A percentile compares a stretch with the other conserved stretches of the same genome.
These are phyloP conservation scores for Helotiales sp. DNA, from an alignment of 2,329 filamentous ascomycete genomes.

Conservation along the genomic window DNA sequence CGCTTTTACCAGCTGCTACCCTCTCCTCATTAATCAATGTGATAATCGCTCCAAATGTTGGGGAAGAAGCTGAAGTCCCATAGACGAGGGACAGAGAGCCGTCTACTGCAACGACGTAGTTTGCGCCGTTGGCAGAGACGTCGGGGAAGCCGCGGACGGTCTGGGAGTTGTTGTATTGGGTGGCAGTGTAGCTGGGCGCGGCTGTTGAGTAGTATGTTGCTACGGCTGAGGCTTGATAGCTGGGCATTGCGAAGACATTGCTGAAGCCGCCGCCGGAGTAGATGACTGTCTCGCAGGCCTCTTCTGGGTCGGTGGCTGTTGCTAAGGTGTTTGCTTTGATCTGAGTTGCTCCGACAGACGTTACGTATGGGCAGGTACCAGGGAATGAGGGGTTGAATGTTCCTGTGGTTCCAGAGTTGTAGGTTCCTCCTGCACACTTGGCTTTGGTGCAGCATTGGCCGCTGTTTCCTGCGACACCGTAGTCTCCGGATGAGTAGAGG, in stretches of 20 bases:
- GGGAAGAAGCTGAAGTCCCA: conserved; percentile 51
- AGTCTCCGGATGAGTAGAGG: conserved; percentile 22
- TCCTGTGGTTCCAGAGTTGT: conserved; percentile 17
- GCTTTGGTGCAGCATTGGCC: conserved; percentile 18
- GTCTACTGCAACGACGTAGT: conserved; percentile 44
- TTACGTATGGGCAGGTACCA: conserved; percentile 66
- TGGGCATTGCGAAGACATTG: not conserved
- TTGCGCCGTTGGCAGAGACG: conserved; percentile 41
- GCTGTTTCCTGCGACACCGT: conserved; percentile 36
- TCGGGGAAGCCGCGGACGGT: conserved; percentile 25
- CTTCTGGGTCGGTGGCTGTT: conserved; percentile 36
- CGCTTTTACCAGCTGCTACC: conserved; percentile 33
- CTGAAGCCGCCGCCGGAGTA: conserved; percentile 47
- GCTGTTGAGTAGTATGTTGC: not conserved
- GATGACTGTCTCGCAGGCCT: conserved; percentile 56
- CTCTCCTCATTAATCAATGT: conserved; percentile 39
- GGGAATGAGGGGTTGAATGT: conserved; percentile 56
- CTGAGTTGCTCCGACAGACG: conserved; percentile 62
- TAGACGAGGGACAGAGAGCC: conserved; percentile 44
- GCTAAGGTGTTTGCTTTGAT: conserved; percentile 36
- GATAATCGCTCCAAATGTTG: conserved; percentile 57
- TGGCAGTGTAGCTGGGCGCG: not conserved
- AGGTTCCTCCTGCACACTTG: conserved; percentile 25
- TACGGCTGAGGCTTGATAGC: not conserved
- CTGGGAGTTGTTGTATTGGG: conserved; percentile 4